Evolutionary conservation across 345 rosid species (phyloP).

Genomic region (Garcia nutans): DNA sequence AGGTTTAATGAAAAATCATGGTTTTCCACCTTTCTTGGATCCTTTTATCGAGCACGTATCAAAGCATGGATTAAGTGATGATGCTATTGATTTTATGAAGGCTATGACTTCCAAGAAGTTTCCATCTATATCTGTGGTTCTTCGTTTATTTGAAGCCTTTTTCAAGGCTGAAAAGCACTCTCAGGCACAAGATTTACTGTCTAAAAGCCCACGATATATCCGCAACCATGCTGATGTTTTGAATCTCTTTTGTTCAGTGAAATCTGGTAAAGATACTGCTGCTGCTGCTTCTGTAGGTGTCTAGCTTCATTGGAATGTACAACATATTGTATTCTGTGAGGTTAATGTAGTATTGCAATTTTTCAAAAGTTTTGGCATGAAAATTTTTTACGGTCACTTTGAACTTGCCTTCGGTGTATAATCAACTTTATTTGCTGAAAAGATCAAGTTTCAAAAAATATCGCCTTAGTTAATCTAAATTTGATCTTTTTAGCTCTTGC

Average conservation of each 20-base stretch:
- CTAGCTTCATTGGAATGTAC: slow-evolving; percentile 25
- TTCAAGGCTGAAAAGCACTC: slow-evolving; percentile 58
- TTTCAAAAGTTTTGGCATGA: slow-evolving; percentile 20
- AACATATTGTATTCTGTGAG: slow-evolving; percentile 10
- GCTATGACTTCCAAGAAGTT: slow-evolving; percentile 65
- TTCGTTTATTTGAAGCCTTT: slow-evolving; percentile 59
- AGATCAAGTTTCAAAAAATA: background rate
- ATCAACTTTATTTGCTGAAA: slow-evolving; percentile 16
- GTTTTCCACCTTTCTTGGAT: slow-evolving; percentile 71
- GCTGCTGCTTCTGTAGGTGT: slow-evolving; percentile 32
- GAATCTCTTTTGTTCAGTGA: slow-evolving; percentile 54
- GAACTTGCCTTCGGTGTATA: slow-evolving; percentile 13
- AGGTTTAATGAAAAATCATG: slow-evolving; percentile 68
- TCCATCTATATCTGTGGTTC: slow-evolving; percentile 65
- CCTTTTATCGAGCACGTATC: slow-evolving; percentile 70
- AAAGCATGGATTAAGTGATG: slow-evolving; percentile 57
- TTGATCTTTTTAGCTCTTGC: background rate
- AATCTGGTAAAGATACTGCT: slow-evolving; percentile 14
- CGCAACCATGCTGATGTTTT: slow-evolving; percentile 78
- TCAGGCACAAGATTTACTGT: slow-evolving; percentile 73
- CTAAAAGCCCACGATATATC: slow-evolving; percentile 58
- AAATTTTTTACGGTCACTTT: slow-evolving; percentile 14
- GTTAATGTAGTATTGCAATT: slow-evolving; percentile 20
- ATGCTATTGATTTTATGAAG: slow-evolving; percentile 60
- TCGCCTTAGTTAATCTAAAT: background rate